phyloP scores from a whole-genome alignment of 371 early-diverging fungal genomes.

The Blyttiomyces sp. region DNA sequence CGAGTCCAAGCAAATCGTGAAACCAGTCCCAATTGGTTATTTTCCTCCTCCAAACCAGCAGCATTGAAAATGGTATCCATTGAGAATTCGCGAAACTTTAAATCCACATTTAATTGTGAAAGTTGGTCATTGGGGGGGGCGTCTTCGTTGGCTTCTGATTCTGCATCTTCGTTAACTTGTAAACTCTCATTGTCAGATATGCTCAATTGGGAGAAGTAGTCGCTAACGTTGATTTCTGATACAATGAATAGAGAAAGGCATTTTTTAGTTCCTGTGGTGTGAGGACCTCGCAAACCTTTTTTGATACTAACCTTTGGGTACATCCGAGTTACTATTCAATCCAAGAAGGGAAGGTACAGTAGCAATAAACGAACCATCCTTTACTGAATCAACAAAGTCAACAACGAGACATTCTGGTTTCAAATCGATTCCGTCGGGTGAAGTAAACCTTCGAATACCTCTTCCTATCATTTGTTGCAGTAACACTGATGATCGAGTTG shows the following conservation, averaged over 20 bases:
- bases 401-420: constrained; percentile 81
- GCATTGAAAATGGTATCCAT: not conserved
- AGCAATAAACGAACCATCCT: not conserved
- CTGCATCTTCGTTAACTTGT: not conserved
- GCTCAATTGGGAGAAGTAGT: no score
- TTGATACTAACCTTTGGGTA: constrained; percentile 8
- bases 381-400: constrained; percentile 73
- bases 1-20: constrained; percentile 26
- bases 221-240: no score
- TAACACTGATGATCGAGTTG: constrained; percentile 74
- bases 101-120: not conserved
- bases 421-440: not conserved
- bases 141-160: not conserved
- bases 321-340: constrained; percentile 18
- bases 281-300: not conserved
- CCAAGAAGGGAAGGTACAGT: constrained; percentile 43
- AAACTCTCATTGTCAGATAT: no score
- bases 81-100: not conserved
- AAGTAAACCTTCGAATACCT: constrained; percentile 64
- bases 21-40: not conserved
- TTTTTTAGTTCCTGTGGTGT: not conserved
- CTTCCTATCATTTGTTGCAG: constrained; percentile 96
- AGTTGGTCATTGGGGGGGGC: not conserved
- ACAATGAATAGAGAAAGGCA: no score
- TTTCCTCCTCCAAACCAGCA: not conserved